Evolutionary conservation across 192 early-diverging fungal species (phyloP), one percentile per base, ranked within the genome.

Genomic region (Coemansia sp.): DNA sequence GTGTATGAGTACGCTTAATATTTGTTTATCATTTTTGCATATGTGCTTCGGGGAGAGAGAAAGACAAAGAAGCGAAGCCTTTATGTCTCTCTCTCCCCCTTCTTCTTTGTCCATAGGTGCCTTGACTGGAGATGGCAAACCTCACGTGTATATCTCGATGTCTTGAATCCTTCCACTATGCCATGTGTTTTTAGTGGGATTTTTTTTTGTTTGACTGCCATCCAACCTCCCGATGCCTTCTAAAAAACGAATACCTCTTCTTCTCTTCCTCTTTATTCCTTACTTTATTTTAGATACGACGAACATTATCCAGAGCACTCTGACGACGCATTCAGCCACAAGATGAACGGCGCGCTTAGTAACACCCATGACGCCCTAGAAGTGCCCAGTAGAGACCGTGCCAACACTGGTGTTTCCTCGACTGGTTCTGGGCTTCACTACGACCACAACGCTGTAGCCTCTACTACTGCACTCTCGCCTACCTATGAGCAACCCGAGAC

Each of bases 1-100:
- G 79, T 82, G 73, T 72, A 82, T 70, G 79, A 82, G 79, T 82
- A 82, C 62, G 79, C 67, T 23, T 43, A 42, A 17, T 13, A 40
- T 28, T 69, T 43, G 21, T 28, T 66, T 19, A 38, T 38, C 37
- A 26, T 46, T 49, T 53, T 62, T 52, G 10, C 55, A 14, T 38
- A n/a, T 53, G 30, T 21, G n/a, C 47, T 47, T 46, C 14, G 44
- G n/a, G 3, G 44, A 46, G 43, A 13, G 17, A 46, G 44, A 38
- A 43, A 16, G 40, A 14, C 9, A 0, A 6, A 16, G n/a, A n/a
- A n/a, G n/a, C n/a, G n/a, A n/a, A n/a, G n/a, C n/a, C n/a, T 16
- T 43, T 16, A 43, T 38, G 37, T 38, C 37, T 38, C 2, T 9
- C 9, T 38, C 35, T 35, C 10, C n/a, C n/a, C n/a, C 17, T 42